A percentile compares a stretch with the other conserved stretches of the same genome.
Evolutionary conservation across 2,329 filamentous ascomycete species (phyloP).

Genomic region (Fusarium cicatricum): DNA sequence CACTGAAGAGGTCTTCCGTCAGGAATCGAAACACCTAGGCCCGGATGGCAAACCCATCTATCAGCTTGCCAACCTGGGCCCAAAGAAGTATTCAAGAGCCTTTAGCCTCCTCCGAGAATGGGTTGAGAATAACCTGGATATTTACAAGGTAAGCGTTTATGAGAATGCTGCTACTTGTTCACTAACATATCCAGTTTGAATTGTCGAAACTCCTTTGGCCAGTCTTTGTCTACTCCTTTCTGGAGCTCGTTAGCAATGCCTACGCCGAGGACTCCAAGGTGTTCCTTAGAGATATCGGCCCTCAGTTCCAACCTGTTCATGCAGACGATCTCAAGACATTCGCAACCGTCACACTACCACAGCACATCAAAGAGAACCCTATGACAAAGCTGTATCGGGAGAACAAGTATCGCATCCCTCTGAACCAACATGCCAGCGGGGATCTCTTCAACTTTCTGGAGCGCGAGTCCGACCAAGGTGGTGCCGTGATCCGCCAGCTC

Average conservation of each 20-base stretch:
- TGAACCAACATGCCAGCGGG: constrained; percentile 86
- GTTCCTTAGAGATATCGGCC: constrained; percentile 75
- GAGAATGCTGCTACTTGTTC: constrained; percentile 7
- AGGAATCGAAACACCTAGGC: constrained; percentile 86
- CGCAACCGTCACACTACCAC: constrained; percentile 75
- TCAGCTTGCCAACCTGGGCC: constrained; percentile 72
- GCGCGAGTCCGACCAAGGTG: constrained; percentile 82
- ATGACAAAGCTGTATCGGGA: constrained; percentile 82
- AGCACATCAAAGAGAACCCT: constrained; percentile 79
- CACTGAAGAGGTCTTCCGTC: constrained; percentile 90
- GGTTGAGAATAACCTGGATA: constrained; percentile 90
- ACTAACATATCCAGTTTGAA: constrained; percentile 71
- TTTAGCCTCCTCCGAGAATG: constrained; percentile 80
- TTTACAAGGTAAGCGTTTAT: constrained; percentile 77
- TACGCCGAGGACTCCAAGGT: constrained; percentile 76
- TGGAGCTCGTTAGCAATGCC: constrained; percentile 78
- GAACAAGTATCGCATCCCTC: constrained; percentile 87
- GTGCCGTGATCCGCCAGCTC: constrained; percentile 78
- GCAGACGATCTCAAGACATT: constrained; percentile 81
- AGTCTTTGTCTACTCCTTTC: constrained; percentile 90
- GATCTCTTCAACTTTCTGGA: constrained; percentile 90
- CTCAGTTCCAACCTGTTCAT: constrained; percentile 78
- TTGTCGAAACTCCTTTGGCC: constrained; percentile 90
- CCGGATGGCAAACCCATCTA: constrained; percentile 80
- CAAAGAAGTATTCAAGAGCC: constrained; percentile 79